These are phyloP conservation scores for Esteya vermicola DNA, from an alignment of 2,329 filamentous ascomycete genomes.

Conservation along the genomic window DNA sequence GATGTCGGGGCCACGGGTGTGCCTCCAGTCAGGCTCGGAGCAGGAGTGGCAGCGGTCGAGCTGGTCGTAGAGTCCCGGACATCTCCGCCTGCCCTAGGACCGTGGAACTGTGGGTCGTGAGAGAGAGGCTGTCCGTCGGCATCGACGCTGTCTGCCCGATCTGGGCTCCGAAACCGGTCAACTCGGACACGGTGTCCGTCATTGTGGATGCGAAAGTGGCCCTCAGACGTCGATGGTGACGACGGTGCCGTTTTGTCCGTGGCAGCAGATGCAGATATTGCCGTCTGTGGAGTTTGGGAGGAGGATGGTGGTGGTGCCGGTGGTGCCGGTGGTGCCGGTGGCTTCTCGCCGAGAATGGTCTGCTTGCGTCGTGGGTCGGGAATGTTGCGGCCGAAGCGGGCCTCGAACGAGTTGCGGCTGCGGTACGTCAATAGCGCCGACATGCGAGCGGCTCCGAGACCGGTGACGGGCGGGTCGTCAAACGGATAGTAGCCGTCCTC, in stretches of 20 bases:
- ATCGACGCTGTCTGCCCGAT: too few species aligned
- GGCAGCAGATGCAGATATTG: too few species aligned
- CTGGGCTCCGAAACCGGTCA: constrained; percentile 30
- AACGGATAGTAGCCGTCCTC: constrained; percentile 92
- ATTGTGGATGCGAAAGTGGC: constrained; percentile 71
- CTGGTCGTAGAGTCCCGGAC: too few species aligned
- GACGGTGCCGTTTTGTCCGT: neutral
- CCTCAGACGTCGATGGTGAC: constrained; percentile 37
- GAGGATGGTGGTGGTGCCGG: too few species aligned
- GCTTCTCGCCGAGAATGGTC: constrained; percentile 58
- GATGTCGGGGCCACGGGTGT: constrained; percentile 42
- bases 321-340: constrained; percentile 33
- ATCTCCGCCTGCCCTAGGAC: too few species aligned
- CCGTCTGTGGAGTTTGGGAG: too few species aligned
- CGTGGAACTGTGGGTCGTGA: constrained; percentile 13
- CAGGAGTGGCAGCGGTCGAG: too few species aligned
- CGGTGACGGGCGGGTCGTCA: constrained; percentile 71
- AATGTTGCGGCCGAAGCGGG: constrained; percentile 84
- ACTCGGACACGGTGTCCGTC: constrained; percentile 58
- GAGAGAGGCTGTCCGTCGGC: neutral
- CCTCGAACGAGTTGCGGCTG: constrained; percentile 92
- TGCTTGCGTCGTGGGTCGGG: constrained; percentile 74
- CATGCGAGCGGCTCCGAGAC: constrained; percentile 91
- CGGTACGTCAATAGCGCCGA: constrained; percentile 90
- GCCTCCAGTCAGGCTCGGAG: constrained; percentile 34